Base-by-base conservation (phyloP, 257 asterid genomes). In the Anisodus tanguticus region DNA sequence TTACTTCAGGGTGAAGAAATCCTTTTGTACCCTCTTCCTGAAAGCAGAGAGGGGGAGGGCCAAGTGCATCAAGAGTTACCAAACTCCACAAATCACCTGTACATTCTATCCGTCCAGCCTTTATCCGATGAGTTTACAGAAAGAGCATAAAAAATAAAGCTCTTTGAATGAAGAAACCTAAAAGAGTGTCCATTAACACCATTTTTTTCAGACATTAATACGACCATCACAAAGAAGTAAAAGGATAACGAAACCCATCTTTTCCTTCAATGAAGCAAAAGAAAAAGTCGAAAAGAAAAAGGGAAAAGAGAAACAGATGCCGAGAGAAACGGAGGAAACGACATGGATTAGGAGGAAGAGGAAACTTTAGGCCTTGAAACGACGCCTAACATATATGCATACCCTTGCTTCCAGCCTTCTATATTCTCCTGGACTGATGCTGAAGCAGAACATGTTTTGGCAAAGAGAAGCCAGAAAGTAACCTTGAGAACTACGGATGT, bases 91-190 rank as follows among this genome's bases (percentile, higher is more conserved):
- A 47, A 39, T 81, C 58, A 60, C 60, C 72, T 81, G 76, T 60
- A 60, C 84, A 81, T 60, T 45, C 84, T 81, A 81, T 47, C n/a
- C 45, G 62, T 81, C 72, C 57, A 80, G 59, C 84, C 47, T 81
- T 81, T 64, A 81, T 41, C 59, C 76, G 26, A 59, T 74, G 26
- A 59, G 70, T 81, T 80, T 62, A 81, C 72, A 81, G 57, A 81
- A 43, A 81, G 74, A 81, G 84, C 59, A 66, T 49, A 62, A 62
- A 81, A 81, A 66, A 81, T 58, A 81, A 63, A 49, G 57, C 80
- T 82, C 85, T 82, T 82, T 19, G 80, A 57, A 68, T 43, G 78
- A 49, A 51, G n/a, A 49, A 76, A 57, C 81, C 51, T 76, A 22
- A 37, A 17, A 74, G 80, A 47, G 81, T 26, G 81, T 26, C 81